phyloP scores from a whole-genome alignment of 2,329 filamentous ascomycete species.

The Aspergillus fumigatus region DNA sequence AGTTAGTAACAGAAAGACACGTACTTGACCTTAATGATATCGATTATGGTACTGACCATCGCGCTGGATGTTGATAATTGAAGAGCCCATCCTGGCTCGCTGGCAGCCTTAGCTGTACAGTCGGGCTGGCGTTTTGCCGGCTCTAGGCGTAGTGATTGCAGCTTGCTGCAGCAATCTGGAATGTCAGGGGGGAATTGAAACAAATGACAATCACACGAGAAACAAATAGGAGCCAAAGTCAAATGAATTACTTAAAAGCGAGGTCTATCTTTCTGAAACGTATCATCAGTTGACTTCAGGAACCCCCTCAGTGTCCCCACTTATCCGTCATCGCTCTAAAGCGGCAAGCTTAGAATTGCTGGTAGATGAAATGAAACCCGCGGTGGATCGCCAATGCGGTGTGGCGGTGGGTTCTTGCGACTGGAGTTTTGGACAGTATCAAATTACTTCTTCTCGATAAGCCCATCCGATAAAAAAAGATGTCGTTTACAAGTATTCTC shows the following conservation, averaged over 20 bases:
- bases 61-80: constrained; percentile 79
- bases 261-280: constrained; percentile 21
- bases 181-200: background rate
- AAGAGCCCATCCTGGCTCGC: constrained; percentile 68
- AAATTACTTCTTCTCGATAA: background rate
- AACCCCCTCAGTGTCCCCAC: constrained; percentile 13
- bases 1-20: constrained; percentile 10
- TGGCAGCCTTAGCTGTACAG: constrained; percentile 26
- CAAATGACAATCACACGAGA: background rate
- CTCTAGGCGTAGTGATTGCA: background rate
- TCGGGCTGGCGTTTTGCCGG: constrained; percentile 9
- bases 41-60: constrained; percentile 52
- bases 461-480: background rate
- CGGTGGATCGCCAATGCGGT: constrained; percentile 4
- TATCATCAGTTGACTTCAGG: constrained; percentile 16
- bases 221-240: background rate
- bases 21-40: background rate
- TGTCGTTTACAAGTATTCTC: background rate
- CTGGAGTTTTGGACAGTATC: no score
- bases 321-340: constrained; percentile 4
- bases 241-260: constrained; percentile 1
- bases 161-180: background rate
- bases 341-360: background rate
- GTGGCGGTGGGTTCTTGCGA: constrained; percentile 2
- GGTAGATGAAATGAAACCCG: background rate